These are phyloP conservation scores for Tulasnella sp. DNA, from an alignment of 768 basidiomycete genomes.

Conservation along the genomic window DNA sequence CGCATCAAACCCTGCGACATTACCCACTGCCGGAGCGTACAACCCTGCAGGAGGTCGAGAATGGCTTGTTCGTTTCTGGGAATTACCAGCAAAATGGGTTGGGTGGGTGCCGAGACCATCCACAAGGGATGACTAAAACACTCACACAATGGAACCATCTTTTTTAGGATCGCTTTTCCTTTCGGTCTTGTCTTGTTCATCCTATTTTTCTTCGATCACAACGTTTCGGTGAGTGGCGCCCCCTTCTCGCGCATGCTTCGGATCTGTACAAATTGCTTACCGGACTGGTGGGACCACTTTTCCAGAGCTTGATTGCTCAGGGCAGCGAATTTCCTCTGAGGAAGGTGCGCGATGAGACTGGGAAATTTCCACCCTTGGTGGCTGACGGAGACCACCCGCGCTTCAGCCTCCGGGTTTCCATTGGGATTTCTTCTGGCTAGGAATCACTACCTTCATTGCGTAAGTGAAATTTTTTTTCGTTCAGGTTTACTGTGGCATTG, in stretches of 20 bases:
- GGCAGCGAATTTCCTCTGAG: slow-evolving; percentile 80
- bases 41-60: slow-evolving; percentile 62
- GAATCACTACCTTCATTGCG: slow-evolving; percentile 83
- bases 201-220: slow-evolving; percentile 93
- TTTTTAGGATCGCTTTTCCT: slow-evolving; percentile 63
- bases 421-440: slow-evolving; percentile 86
- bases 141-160: neutral
- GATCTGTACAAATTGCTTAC: neutral
- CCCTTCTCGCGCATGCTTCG: neutral
- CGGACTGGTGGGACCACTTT: slow-evolving; percentile 6
- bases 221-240: slow-evolving; percentile 65
- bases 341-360: slow-evolving; percentile 51
- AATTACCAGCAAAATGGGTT: slow-evolving; percentile 83
- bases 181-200: slow-evolving; percentile 88
- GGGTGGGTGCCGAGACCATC: slow-evolving; percentile 62
- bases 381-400: slow-evolving; percentile 5
- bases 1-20: slow-evolving; percentile 52
- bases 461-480: neutral
- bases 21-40: slow-evolving; percentile 68
- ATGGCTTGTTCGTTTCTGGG: slow-evolving; percentile 89
- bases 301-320: slow-evolving; percentile 85
- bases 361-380: slow-evolving; percentile 36
- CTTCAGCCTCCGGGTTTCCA: slow-evolving; percentile 53
- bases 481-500: neutral
- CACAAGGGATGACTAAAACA: neutral